Evolutionary conservation across 768 basidiomycete genomes (phyloP).

Genomic region (Solioccasus polychromus): DNA sequence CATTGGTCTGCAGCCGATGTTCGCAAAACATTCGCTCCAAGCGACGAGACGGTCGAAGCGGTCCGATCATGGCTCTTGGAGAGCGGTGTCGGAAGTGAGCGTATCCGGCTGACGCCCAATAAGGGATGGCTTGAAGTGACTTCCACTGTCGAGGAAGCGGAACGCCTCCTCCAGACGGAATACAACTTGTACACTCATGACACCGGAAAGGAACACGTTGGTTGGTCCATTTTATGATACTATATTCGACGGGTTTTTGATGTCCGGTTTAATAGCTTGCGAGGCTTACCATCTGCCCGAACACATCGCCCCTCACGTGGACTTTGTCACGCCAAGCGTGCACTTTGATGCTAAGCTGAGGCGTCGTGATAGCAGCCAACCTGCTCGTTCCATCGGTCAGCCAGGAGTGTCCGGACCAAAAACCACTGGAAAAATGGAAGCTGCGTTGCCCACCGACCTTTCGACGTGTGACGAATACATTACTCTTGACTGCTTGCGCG

Average conservation of each 20-base stretch:
- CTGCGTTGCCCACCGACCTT: conserved; percentile 5
- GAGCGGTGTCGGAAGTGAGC: conserved; percentile 23
- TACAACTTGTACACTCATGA: conserved; percentile 33
- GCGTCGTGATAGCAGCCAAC: conserved; percentile 13
- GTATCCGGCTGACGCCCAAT: conserved; percentile 18
- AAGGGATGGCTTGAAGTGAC: conserved; percentile 28
- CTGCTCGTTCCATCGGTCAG: conserved; percentile 13
- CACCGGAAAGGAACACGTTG: conserved; percentile 27
- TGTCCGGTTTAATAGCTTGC: conserved; percentile 22
- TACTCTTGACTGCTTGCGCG: conserved; percentile 29
- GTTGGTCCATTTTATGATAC: conserved; percentile 17
- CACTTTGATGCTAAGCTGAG: conserved; percentile 30
- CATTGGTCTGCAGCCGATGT: conserved; percentile 32
- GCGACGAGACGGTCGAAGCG: conserved; percentile 20
- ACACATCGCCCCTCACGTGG: conserved; percentile 30
- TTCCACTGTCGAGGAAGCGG: conserved; percentile 32
- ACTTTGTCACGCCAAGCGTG: conserved; percentile 33
- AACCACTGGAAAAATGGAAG: conserved; percentile 12
- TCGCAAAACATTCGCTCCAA: conserved; percentile 28
- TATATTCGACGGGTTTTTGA: neutral
- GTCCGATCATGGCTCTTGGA: conserved; percentile 30
- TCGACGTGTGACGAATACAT: conserved; percentile 27
- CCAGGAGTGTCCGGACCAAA: conserved; percentile 21
- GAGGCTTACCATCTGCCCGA: conserved; percentile 33
- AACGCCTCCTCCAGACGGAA: conserved; percentile 31